Percentiles rank a stretch among this genome's conserved stretches.
phyloP scores from a whole-genome alignment of 1,139 yeast genomes.

The Diutina catenulata region DNA sequence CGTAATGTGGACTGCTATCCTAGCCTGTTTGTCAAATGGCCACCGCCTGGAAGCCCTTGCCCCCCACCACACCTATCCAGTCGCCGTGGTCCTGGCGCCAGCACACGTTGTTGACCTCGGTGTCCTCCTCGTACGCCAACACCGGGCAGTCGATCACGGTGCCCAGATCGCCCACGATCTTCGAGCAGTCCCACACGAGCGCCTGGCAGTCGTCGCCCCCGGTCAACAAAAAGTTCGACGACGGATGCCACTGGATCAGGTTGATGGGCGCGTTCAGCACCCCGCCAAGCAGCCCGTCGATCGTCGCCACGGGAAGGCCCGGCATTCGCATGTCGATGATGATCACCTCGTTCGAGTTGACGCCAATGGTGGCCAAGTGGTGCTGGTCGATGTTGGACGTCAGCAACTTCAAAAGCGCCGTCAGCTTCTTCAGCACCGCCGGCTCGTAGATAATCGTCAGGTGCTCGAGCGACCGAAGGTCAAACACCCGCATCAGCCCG shows the following conservation, averaged over 20 bases:
- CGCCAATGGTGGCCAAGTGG: slow-evolving; percentile 66
- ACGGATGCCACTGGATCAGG: slow-evolving; percentile 77
- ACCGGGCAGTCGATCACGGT: slow-evolving; percentile 31
- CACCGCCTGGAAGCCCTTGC: slow-evolving; percentile 72
- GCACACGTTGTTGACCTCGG: slow-evolving; percentile 64
- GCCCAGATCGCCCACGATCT: slow-evolving; percentile 8
- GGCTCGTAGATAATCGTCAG: slow-evolving; percentile 88
- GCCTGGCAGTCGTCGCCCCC: slow-evolving; percentile 92
- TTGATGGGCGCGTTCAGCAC: slow-evolving; percentile 46
- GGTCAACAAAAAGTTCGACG: slow-evolving; percentile 50
- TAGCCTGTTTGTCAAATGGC: not conserved
- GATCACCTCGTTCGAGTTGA: slow-evolving; percentile 53
- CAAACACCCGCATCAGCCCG: slow-evolving; percentile 89
- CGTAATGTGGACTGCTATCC: no score
- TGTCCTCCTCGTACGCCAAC: slow-evolving; percentile 44
- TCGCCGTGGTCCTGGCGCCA: slow-evolving; percentile 61
- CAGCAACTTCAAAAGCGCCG: slow-evolving; percentile 62
- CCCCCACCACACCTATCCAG: slow-evolving; percentile 76
- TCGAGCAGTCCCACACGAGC: slow-evolving; percentile 65
- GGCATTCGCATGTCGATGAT: slow-evolving; percentile 83
- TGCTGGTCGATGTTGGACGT: slow-evolving; percentile 78
- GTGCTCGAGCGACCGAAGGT: slow-evolving; percentile 79
- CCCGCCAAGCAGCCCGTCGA: slow-evolving; percentile 55
- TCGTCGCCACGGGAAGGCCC: slow-evolving; percentile 60
- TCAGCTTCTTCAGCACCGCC: slow-evolving; percentile 18